Conservation (phyloP, 1,284 basidiomycete species). For the Rhodofomes roseus region DNA sequence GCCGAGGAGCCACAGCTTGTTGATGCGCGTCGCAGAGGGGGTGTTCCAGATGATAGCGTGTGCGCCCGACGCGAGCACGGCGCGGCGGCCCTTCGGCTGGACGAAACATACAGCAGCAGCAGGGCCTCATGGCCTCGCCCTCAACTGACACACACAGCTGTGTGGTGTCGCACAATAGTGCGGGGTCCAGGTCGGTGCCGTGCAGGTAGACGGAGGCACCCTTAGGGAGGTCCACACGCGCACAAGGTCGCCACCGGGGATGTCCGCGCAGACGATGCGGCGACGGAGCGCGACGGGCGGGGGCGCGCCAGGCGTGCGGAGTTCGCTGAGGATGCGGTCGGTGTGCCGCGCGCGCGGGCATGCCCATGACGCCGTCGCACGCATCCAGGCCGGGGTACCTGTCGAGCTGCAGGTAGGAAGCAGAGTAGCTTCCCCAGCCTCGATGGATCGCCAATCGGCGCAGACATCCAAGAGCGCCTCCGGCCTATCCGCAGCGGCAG, state of each 20-base stretch:
- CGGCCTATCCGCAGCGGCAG: too few relatives aligned
- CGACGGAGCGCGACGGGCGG: neutral
- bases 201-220: neutral
- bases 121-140: neutral
- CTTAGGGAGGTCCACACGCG: neutral
- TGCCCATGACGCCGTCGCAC: neutral
- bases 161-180: neutral
- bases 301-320: neutral
- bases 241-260: neutral
- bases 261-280: neutral
- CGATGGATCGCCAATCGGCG: conserved; percentile 24
- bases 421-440: conserved; percentile 14
- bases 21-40: neutral
- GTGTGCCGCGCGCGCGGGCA: neutral
- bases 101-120: neutral
- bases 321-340: neutral
- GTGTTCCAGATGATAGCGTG: neutral
- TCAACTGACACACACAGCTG: neutral
- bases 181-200: neutral
- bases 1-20: neutral
- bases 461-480: conserved; percentile 25
- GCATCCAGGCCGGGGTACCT: neutral
- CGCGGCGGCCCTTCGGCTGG: neutral
- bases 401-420: neutral
- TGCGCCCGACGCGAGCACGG: neutral